Conservation (phyloP, 176 grass and related monocot species). For the Themeda triandra region DNA sequence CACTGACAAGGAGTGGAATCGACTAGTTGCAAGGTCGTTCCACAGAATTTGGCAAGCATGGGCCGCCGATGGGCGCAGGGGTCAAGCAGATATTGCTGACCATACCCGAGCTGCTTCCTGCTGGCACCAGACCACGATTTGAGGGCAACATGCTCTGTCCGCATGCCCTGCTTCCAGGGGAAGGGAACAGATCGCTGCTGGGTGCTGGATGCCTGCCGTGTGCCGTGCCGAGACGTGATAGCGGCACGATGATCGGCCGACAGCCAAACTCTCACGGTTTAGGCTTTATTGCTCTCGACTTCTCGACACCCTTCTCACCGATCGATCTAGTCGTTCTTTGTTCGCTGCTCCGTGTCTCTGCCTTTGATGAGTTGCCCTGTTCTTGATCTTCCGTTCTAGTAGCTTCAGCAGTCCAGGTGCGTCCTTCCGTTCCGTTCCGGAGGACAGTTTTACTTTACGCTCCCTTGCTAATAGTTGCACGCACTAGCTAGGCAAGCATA, state of each 20-base stretch:
- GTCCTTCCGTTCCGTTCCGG: no score
- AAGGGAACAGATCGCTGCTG: neutral
- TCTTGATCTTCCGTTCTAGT: neutral
- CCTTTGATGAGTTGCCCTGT: neutral
- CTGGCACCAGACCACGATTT: neutral
- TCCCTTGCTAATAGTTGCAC: neutral
- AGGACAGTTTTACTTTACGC: no score
- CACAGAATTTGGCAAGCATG: conserved; percentile 5
- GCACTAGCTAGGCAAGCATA: neutral
- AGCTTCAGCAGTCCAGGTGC: neutral
- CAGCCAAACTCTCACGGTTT: neutral
- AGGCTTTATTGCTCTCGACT: neutral
- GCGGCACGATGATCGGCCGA: conserved; percentile 3
- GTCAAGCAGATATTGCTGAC: conserved; percentile 30
- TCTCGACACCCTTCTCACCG: neutral
- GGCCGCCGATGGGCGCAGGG: neutral
- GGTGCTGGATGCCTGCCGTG: neutral
- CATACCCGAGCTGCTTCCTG: neutral
- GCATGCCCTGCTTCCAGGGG: conserved; percentile 9
- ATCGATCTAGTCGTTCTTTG: neutral
- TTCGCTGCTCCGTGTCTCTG: neutral
- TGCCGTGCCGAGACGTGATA: neutral
- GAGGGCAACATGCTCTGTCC: conserved; percentile 19
- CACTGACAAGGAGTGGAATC: neutral
- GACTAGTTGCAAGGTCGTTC: neutral